Evolutionary conservation across 805 yeast species (phyloP).

Genomic region (Nakazawaea pomicola): DNA sequence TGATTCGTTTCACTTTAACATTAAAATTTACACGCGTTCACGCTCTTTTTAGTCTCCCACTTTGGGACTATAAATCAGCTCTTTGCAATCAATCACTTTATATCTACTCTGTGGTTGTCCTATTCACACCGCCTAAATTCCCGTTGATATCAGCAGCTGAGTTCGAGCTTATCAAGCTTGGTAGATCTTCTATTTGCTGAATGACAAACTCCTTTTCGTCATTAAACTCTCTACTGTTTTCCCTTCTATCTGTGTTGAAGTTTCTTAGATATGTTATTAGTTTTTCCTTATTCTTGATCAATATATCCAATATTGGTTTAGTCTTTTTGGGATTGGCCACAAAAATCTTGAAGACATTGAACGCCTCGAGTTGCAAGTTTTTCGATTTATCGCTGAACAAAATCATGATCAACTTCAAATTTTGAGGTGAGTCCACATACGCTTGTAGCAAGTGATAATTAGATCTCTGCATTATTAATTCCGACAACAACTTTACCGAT

Average conservation of each 20-base stretch:
- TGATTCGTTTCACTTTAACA: not conserved
- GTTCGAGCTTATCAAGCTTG: constrained; percentile 39
- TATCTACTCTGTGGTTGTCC: not conserved
- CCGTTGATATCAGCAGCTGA: constrained; percentile 8
- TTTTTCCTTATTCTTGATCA: constrained; percentile 78
- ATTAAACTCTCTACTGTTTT: constrained; percentile 52
- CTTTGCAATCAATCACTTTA: too few relatives aligned
- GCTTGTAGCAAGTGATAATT: constrained; percentile 68
- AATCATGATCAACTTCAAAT: constrained; percentile 82
- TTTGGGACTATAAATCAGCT: not conserved
- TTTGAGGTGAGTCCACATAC: constrained; percentile 77
- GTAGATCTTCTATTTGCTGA: constrained; percentile 66
- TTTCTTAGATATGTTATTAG: constrained; percentile 62
- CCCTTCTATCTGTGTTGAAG: constrained; percentile 58
- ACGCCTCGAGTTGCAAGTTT: constrained; percentile 85
- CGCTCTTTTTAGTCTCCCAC: too few relatives aligned
- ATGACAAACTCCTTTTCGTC: constrained; percentile 82
- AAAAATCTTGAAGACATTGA: constrained; percentile 89
- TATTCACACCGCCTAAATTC: not conserved
- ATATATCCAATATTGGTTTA: constrained; percentile 71
- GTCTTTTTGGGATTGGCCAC: constrained; percentile 94
- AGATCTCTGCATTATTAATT: constrained; percentile 63
- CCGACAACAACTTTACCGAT: constrained; percentile 69
- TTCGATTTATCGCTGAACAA: constrained; percentile 83
- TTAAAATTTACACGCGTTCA: not conserved